phyloP scores from a whole-genome alignment of 139 green algal species.

The Zygnema circumcarinatum region DNA sequence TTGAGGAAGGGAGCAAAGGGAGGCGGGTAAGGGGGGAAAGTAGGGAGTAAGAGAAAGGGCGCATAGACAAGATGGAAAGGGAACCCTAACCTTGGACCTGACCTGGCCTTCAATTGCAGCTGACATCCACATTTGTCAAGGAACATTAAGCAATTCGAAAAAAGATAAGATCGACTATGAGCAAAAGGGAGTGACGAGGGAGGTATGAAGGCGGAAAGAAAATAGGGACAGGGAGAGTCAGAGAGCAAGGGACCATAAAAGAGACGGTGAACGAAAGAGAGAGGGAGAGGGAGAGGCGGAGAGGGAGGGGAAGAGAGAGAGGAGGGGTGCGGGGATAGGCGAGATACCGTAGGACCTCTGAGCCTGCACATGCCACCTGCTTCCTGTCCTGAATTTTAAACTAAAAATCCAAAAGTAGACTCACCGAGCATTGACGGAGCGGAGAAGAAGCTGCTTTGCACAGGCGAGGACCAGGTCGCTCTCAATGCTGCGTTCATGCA shows the following conservation, averaged over 20 bases:
- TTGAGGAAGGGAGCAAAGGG: too few species aligned
- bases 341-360: not conserved
- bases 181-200: not conserved
- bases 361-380: not conserved
- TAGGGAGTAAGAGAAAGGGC: too few species aligned
- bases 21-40: too few species aligned
- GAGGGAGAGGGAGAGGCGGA: not conserved
- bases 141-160: too few species aligned
- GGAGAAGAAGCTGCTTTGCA: conserved; percentile 70
- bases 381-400: conserved; percentile 4
- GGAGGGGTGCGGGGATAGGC: not conserved
- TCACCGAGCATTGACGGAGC: not conserved
- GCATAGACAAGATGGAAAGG: too few species aligned
- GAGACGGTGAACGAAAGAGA: not conserved
- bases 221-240: not conserved
- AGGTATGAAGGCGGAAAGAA: not conserved
- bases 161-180: too few species aligned
- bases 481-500: conserved; percentile 85
- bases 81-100: too few species aligned
- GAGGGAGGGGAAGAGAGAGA: not conserved
- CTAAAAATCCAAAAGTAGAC: not conserved
- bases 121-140: too few species aligned
- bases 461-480: conserved; percentile 83
- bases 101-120: too few species aligned
- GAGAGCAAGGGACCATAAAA: too few species aligned